Base-by-base conservation (phyloP, 805 yeast genomes). In the Metschnikowia baotianmanensis region DNA sequence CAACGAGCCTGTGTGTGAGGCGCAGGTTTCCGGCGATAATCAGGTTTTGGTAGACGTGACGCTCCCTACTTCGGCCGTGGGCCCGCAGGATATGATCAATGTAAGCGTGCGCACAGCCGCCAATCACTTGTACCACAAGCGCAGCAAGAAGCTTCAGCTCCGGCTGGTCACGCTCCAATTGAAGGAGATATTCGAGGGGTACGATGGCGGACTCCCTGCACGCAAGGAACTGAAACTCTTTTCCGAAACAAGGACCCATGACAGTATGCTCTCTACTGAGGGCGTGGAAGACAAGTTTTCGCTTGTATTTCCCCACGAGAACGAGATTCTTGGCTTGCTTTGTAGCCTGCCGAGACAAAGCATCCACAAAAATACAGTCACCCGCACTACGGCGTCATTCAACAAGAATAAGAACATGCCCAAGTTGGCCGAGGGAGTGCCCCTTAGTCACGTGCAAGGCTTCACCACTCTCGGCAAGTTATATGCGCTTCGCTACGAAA, bases 11-110 rank as follows among this genome's bases (percentile, higher is more conserved):
- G 58, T 76, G 0, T 55, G 67, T 10, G 77, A 72, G 43, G 56
- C 63, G 2, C 62, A 62, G 3, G 63, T 59, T 12, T 72, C 83
- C 1, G 60, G 67, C 13, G 85, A 81, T 52, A 65, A 67, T 9
- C 75, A 71, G 44, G 67, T 76, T 9, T 52, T 72, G 23, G 64
- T 75, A 7, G 76, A 73, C 17, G 63, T 75, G 35, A 59, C 63
- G 6, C 49, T 81, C 15, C 77, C 80, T 1, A 67, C 69, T 5
- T 67, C 79, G 5, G 73, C 82, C 23, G 68, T 80, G n/a, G 82
- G 85, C 1, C 82, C 82, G 0, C 67, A 66, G 36, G 88, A 82
- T 53, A 58, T 61, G 6, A 52, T 80, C 6, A 48, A 53, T 6
- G 37, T 79, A 5, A 54, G 58, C 23, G 50, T 71, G 15, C 69